Evolutionary conservation across 345 rosid species (phyloP).

Genomic region (Sisymbrium irio): DNA sequence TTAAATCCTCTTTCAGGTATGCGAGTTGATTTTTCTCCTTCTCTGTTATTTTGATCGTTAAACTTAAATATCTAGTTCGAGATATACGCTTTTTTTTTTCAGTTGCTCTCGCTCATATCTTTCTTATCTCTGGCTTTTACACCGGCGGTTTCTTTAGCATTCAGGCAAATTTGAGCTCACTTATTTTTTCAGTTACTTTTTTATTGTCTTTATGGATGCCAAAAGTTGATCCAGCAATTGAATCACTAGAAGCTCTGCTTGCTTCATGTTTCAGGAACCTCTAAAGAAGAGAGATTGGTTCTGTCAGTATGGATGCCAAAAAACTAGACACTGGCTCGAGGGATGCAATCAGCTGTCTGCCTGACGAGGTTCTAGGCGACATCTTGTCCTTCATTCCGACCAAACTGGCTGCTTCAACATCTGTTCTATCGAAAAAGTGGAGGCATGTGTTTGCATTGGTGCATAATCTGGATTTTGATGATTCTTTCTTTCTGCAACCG

Average conservation of each 20-base stretch:
- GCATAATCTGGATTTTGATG: not conserved
- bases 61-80: no score
- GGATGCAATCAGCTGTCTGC: constrained; percentile 20
- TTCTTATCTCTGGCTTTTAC: no score
- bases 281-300: not conserved
- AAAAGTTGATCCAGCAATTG: not conserved
- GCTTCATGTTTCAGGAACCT: not conserved
- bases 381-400: constrained; percentile 21
- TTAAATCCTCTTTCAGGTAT: no score
- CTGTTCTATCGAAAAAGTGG: constrained; percentile 15
- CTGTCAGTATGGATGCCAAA: not conserved
- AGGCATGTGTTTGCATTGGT: not conserved
- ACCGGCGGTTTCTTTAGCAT: no score
- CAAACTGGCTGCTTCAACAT: not conserved
- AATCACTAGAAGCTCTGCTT: not conserved
- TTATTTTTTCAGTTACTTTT: no score
- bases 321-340: not conserved
- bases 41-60: no score
- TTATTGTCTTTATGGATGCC: no score
- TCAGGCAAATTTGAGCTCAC: no score
- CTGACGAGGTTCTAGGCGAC: not conserved
- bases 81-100: no score
- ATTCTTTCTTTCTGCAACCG: not conserved
- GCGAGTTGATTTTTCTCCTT: no score
- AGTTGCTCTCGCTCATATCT: no score